Evolutionary conservation across 306 rosid genomes (phyloP).

Genomic region (Prunus salicina): DNA sequence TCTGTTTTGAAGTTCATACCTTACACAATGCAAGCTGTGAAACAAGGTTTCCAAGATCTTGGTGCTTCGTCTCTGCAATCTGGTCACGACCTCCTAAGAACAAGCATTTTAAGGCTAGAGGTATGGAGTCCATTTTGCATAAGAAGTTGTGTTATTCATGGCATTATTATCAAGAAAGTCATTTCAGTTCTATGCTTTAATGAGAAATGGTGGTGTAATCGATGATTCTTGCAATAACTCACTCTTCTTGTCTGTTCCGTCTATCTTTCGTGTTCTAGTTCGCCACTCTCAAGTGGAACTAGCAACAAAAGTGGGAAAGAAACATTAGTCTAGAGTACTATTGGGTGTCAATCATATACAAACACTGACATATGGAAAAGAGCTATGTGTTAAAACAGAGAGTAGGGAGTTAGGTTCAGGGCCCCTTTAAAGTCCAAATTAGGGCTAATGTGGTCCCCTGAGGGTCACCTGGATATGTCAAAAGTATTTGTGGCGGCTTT

Average conservation of each 20-base stretch:
- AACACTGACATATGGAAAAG: not conserved
- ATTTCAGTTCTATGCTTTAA: not conserved
- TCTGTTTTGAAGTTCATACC: slow-evolving; percentile 87
- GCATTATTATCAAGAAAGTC: not conserved
- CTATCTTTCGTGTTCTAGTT: not conserved
- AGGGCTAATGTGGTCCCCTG: too few species aligned
- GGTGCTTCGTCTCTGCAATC: slow-evolving; percentile 83
- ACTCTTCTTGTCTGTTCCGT: not conserved
- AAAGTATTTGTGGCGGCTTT: too few species aligned
- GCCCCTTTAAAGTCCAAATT: not conserved
- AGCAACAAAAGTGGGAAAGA: not conserved
- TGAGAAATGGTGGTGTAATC: not conserved
- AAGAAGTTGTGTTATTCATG: not conserved
- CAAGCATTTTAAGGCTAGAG: slow-evolving; percentile 76
- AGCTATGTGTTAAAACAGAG: not conserved
- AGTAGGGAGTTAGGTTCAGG: not conserved
- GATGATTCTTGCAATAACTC: not conserved
- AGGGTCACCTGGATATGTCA: too few species aligned
- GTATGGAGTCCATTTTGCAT: slow-evolving; percentile 33
- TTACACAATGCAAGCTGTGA: slow-evolving; percentile 93
- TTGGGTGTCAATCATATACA: not conserved
- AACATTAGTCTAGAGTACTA: not conserved
- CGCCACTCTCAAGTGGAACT: not conserved
- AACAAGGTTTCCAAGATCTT: slow-evolving; percentile 95
- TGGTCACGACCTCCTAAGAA: slow-evolving; percentile 83